Percentiles rank a stretch among this genome's conserved stretches.
phyloP scores from a whole-genome alignment of 352 stramenopile genomes.

The Phytophthora fragariaefolia region DNA sequence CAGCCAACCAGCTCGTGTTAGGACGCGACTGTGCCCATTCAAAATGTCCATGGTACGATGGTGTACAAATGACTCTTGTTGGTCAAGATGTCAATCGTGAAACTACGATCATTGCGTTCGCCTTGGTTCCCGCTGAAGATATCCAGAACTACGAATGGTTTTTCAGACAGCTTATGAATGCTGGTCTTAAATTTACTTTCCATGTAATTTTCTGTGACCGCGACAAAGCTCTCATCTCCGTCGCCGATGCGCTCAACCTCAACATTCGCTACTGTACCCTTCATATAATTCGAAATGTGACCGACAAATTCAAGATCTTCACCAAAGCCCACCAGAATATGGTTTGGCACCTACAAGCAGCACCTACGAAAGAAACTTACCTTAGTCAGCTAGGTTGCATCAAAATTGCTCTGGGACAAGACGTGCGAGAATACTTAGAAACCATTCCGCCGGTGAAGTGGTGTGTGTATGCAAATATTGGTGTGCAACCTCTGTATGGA shows the following conservation, averaged over 20 bases:
- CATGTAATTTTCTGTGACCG: neutral
- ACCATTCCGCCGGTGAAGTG: neutral
- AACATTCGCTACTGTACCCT: neutral
- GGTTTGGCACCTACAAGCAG: neutral
- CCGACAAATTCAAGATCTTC: neutral
- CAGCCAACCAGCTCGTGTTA: too few species aligned
- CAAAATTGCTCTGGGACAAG: neutral
- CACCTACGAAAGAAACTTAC: neutral
- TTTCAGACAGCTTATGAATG: neutral
- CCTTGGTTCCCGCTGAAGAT: neutral
- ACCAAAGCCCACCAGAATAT: neutral
- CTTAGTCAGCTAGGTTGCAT: neutral
- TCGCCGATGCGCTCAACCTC: neutral
- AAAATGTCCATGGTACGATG: neutral
- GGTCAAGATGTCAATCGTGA: neutral
- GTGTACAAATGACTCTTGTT: neutral
- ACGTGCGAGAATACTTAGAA: neutral
- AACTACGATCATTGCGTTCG: neutral
- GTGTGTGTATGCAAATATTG: neutral
- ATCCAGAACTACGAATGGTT: neutral
- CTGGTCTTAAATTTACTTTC: neutral
- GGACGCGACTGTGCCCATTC: neutral
- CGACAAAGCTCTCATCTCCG: neutral
- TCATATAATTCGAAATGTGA: neutral
- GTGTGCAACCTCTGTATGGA: slow-evolving; percentile 4